Evolutionary conservation across 306 rosid genomes (phyloP), one percentile per base, ranked within the genome.

Genomic region (Cucurbita ficifolia): DNA sequence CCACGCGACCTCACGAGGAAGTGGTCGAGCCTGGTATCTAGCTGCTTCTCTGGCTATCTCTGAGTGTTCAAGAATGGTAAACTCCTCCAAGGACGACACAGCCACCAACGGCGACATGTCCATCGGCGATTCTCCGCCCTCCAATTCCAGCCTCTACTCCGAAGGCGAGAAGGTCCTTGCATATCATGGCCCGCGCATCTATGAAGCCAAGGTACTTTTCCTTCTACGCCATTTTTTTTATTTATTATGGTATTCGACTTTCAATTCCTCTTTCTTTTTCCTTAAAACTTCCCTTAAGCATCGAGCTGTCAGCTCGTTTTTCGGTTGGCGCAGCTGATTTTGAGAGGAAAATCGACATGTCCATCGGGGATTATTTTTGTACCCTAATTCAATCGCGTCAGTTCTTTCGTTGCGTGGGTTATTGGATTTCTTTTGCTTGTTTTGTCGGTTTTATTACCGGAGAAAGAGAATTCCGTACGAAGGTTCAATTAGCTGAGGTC

Each of bases 131-230:
- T 72, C 80, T 80, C 85, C 79, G 16, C 92, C 92, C 38, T 46
- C 91, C 73, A 79, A 82, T 53, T 49, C 87, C 63, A 76, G 73
- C 59, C 76, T 81, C 58, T 92, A 76, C 89, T 70, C 86, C 53
- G 96, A 82, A 60, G 91, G 91, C 53, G 98, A 92, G 81, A 92
- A 83, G 85, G 95, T 92, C 43, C 91, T 92, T 48, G 98, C 96
- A 18, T 88, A 87, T 69, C 96, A 90, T 33, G 96, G 96, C 53
- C 93, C 91, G 80, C 90, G 96, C 82, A 86, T 92, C 89, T 92
- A 92, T 80, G 96, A 90, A 87, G 96, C 98, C 77, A 90, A 90
- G 98, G 98, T 75, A 76, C 57, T 19, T 55, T 43, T 63, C 48
- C 36, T 51, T 60, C 54, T 57, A 2, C 42, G 45, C 29, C 33